Conservation (phyloP, 768 basidiomycete species). For the Leucogyrophana mollusca region DNA sequence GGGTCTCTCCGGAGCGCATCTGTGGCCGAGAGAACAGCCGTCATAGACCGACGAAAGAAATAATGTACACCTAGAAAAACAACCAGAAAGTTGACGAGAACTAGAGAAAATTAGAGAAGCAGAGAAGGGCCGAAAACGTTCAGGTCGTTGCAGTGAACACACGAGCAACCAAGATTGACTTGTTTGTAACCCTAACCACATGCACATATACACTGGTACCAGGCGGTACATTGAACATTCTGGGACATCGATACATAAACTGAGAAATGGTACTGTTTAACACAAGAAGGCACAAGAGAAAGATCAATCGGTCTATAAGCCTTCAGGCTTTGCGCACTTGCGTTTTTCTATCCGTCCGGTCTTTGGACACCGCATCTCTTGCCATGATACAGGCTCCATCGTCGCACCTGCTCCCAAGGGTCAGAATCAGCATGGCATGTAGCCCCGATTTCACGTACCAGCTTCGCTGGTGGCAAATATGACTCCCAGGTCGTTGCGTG, state of each 20-base stretch:
- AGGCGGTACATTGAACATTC: too few relatives aligned
- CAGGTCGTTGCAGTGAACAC: too few relatives aligned
- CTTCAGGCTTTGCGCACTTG: constrained; percentile 86
- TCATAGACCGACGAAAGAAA: constrained; percentile 39
- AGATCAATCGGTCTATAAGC: too few relatives aligned
- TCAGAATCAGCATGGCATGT: too few relatives aligned
- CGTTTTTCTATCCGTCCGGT: constrained; percentile 78
- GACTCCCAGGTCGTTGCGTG: constrained; percentile 86
- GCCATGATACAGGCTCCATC: constrained; percentile 86
- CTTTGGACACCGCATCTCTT: constrained; percentile 86
- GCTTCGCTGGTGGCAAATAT: constrained; percentile 89
- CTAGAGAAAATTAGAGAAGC: constrained; percentile 11
- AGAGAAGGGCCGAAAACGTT: background rate
- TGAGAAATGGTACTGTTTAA: too few relatives aligned
- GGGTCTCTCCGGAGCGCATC: constrained; percentile 60
- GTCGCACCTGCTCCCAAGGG: constrained; percentile 53
- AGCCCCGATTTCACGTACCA: constrained; percentile 45
- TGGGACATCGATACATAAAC: too few relatives aligned
- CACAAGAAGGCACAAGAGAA: too few relatives aligned
- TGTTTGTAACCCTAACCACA: too few relatives aligned
- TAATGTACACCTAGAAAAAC: constrained; percentile 23
- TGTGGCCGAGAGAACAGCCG: constrained; percentile 61
- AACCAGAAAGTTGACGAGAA: constrained; percentile 9
- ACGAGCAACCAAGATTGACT: too few relatives aligned
- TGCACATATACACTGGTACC: too few relatives aligned